Evolutionary conservation across 768 basidiomycete species (phyloP).

Genomic region (Trametes meyenii): DNA sequence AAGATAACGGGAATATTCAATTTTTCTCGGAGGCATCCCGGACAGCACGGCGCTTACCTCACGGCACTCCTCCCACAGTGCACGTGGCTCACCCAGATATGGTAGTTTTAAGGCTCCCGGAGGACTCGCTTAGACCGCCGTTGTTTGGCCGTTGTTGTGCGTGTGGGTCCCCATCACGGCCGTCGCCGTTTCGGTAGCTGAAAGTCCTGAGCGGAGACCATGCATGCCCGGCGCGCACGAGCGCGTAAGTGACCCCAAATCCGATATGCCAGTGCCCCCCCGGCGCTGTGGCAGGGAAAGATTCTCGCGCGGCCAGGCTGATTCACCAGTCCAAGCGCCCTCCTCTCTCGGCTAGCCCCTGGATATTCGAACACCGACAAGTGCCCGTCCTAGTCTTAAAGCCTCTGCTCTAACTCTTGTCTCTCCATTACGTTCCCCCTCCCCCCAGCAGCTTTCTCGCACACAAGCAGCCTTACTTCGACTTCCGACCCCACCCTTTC

Average conservation of each 20-base stretch:
- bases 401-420: constrained; percentile 4
- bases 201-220: too few species aligned
- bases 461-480: not conserved
- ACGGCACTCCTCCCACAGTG: not conserved
- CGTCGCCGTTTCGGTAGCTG: too few species aligned
- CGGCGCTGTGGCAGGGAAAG: not conserved
- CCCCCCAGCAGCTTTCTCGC: constrained; percentile 1
- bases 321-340: not conserved
- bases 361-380: constrained; percentile 19
- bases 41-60: too few species aligned
- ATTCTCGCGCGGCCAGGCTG: not conserved
- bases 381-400: constrained; percentile 15
- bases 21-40: too few species aligned
- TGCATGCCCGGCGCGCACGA: not conserved
- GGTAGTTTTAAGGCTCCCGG: not conserved
- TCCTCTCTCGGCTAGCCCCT: not conserved
- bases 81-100: not conserved
- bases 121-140: not conserved
- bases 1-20: too few species aligned
- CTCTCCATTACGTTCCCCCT: not conserved
- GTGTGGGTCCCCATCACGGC: constrained; percentile 17
- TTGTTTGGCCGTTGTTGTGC: constrained; percentile 13
- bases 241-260: not conserved
- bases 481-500: not conserved
- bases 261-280: not conserved